Conservation (phyloP, 768 basidiomycete genomes). For the Leccinum longicurvipes region DNA sequence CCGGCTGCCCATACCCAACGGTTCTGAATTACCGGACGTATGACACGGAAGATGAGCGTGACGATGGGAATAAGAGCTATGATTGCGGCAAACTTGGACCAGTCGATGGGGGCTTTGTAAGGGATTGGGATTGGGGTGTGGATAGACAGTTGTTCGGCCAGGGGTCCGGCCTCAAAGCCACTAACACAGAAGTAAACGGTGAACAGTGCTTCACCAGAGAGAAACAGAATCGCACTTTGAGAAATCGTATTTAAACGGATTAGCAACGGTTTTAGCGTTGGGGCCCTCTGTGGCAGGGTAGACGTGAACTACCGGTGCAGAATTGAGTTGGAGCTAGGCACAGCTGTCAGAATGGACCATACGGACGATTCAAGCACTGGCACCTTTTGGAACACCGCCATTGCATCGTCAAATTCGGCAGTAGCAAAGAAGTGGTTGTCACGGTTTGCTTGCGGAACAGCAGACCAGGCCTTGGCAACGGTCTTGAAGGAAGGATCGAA, state of each 20-base stretch:
- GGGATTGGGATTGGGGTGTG: conserved; percentile 81
- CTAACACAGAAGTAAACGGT: conserved; percentile 39
- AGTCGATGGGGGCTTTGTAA: conserved; percentile 77
- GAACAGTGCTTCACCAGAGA: not conserved
- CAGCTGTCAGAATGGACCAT: conserved; percentile 9
- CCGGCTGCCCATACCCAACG: conserved; percentile 79
- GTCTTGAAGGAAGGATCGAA: conserved; percentile 83
- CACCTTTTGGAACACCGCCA: conserved; percentile 79
- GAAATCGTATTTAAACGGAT: conserved; percentile 75
- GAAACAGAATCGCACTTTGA: conserved; percentile 47
- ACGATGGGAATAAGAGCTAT: conserved; percentile 45
- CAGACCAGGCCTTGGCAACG: conserved; percentile 82
- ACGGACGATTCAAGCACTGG: not conserved
- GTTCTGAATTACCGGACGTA: conserved; percentile 61
- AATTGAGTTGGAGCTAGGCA: conserved; percentile 69
- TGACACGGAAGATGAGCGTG: conserved; percentile 53
- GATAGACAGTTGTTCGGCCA: conserved; percentile 71
- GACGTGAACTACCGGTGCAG: conserved; percentile 81
- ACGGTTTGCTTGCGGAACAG: conserved; percentile 54
- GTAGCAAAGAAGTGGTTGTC: conserved; percentile 90
- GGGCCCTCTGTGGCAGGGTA: conserved; percentile 74
- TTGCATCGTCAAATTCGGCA: conserved; percentile 80
- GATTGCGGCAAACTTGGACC: conserved; percentile 51
- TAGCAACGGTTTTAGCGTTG: conserved; percentile 47
- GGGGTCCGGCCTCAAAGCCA: conserved; percentile 75